Base-by-base conservation (phyloP, 345 rosid genomes). In the Ailanthus altissimus region DNA sequence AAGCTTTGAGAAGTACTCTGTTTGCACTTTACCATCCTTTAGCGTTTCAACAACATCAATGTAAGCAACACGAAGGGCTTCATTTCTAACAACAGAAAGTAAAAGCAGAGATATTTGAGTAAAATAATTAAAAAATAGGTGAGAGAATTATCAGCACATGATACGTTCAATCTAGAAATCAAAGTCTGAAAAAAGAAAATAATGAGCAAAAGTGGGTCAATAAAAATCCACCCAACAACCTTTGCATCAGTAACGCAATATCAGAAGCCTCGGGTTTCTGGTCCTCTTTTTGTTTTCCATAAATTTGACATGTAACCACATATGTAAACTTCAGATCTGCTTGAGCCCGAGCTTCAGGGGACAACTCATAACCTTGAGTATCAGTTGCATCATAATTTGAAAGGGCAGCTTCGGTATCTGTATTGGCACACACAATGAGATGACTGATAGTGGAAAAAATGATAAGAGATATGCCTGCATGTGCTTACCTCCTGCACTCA, bases 11-110 rank as follows among this genome's bases (percentile, higher is more conserved):
- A 84, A 92, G 78, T 83, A 95, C 58, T 93, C 97, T 23, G 84
- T 92, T 18, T 90, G 93, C 71, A 91, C 90, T 75, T 75, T 86
- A 56, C 97, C 97, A 79, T 90, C 87, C 82, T 88, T 83, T 65
- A 92, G 77, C 67, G 91, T 89, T 83, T 95, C 99, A 63, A 95
- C 98, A 75, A 88, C 86, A 86, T 93, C 98, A 18, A 95, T 93
- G 78, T 90, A 95, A 79, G 99, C 99, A 76, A 95, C 91, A 63
- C 99, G 99, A 73, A 95, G 96, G 70, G 99, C 99, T 89, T 95
- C 99, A 88, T 93, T 92, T 86, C 99, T 95, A 85, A 49, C 70
- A 83, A 68, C 14, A 63, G n/a, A 83, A n/a, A 65, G 66, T 21
- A 46, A 70, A 84, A 69, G 50, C 18, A 70, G 72, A 72, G 67